These are phyloP conservation scores for Paecilomyces formosus DNA, from an alignment of 2,329 filamentous ascomycete species.

Conservation along the genomic window DNA sequence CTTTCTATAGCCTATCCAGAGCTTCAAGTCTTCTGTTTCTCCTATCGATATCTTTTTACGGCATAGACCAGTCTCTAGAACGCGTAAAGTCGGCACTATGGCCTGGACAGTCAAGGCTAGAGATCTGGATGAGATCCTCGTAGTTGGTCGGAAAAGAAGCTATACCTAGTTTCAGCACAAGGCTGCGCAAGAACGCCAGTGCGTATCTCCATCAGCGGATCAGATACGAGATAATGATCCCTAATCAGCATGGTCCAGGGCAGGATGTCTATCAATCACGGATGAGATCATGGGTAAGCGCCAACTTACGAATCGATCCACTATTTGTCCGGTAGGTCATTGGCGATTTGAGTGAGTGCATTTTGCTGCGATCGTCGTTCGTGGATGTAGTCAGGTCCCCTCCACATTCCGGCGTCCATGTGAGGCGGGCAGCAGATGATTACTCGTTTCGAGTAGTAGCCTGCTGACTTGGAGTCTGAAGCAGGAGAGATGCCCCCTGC, in stretches of 20 bases:
- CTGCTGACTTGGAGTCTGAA: background rate
- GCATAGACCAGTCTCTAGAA: background rate
- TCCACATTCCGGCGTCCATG: background rate
- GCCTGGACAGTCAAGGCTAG: background rate
- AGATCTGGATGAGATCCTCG: background rate
- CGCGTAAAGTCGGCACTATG: background rate
- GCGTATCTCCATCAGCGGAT: background rate
- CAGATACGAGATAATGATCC: background rate
- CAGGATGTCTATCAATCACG: background rate
- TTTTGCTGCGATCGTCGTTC: background rate
- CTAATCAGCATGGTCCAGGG: background rate
- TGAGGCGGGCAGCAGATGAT: background rate
- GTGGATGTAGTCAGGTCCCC: background rate
- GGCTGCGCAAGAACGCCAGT: background rate
- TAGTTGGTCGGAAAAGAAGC: background rate
- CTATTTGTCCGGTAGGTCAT: background rate
- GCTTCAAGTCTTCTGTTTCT: background rate
- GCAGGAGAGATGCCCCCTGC: background rate
- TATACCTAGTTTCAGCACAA: background rate
- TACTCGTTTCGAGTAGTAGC: background rate
- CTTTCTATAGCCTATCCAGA: background rate
- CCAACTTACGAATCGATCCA: background rate
- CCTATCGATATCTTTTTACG: background rate
- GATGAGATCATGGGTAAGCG: background rate
- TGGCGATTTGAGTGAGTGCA: background rate